Percentiles rank a stretch among this genome's conserved stretches.
phyloP scores from a whole-genome alignment of 139 green algal genomes.

The Pseudopediastrum boryanum region DNA sequence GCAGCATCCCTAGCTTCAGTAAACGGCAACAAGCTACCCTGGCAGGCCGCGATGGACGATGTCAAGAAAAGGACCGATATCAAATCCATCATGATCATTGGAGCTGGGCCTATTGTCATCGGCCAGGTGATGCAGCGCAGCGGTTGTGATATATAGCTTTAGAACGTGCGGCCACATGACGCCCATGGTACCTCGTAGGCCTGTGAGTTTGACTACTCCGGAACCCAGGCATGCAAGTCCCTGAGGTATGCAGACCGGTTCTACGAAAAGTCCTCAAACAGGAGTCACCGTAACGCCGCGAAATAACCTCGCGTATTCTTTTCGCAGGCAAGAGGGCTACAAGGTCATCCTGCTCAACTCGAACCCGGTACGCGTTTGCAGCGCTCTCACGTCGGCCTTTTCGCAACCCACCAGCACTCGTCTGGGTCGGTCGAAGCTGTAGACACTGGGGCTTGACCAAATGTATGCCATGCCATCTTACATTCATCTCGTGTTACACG shows the following conservation, averaged over 20 bases:
- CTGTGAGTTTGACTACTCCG: conserved; percentile 99
- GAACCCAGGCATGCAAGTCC: conserved; percentile 98
- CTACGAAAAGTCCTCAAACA: not conserved
- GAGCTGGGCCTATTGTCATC: conserved; percentile 98
- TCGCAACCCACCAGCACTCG: no score
- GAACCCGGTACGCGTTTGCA: conserved; percentile 81
- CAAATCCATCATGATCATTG: conserved; percentile 83
- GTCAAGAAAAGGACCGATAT: conserved; percentile 73
- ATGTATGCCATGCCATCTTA: no score
- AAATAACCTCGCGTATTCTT: not conserved
- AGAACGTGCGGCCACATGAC: not conserved
- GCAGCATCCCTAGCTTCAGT: no score
- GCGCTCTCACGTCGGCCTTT: no score
- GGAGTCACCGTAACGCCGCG: not conserved
- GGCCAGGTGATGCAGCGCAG: conserved; percentile 80
- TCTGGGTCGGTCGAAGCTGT: no score
- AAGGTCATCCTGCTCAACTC: conserved; percentile 96
- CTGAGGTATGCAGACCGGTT: conserved; percentile 63
- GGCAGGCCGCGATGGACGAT: conserved; percentile 67
- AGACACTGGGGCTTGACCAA: no score
- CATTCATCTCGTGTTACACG: no score
- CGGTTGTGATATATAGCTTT: no score
- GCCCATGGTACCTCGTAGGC: conserved; percentile 63
- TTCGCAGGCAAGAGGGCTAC: conserved; percentile 92
- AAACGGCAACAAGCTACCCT: conserved; percentile 51